Base-by-base conservation (phyloP, 768 basidiomycete species). In the Serendipita sp. region DNA sequence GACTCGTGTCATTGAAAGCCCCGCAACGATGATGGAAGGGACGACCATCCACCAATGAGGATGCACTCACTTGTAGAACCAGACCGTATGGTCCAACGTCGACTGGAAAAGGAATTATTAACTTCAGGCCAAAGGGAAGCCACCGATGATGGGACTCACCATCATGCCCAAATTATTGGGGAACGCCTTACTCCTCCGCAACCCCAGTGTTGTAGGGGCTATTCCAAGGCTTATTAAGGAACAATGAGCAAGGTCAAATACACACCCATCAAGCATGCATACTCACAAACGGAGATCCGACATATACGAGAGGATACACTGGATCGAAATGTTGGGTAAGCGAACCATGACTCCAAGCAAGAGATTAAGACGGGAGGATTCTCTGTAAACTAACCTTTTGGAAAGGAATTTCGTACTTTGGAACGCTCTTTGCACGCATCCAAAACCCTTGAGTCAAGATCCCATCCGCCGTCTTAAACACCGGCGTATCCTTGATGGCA, bases 261-360 rank as follows among this genome's bases (percentile, higher is more conserved):
- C 20, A 20, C 26, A n/a, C 20, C 17, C 45, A 9, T 48, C 5
- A 17, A n/a, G 26, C 45, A 17, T 48, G 7, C 63, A 62, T 17
- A 74, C 85, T 44, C 70, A 90, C 90, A 92, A 85, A 66, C 83
- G 76, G 22, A 87, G 69, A 70, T 92, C 89, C 3, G 88, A 90
- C 48, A 89, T 75, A 67, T 90, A 92, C 22, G 82, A 80, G 61
- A 91, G 72, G 61, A 90, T 89, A 69, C 86, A 88, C 87, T 88
- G 62, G 2, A 34, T n/a, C n/a, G 17, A 38, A 48, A 43, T 5
- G 9, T 60, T 24, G 22, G 33, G 14, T 14, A 61, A 20, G 34
- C 34, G 7, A 38, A 38, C 4, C 34, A 5, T 14, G 34, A n/a
- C n/a, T 28, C 24, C 22, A 58, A 33, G 22, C 11, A 11, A 17